phyloP scores from a whole-genome alignment of 441 rosid species.

The Mallotus repandus region DNA sequence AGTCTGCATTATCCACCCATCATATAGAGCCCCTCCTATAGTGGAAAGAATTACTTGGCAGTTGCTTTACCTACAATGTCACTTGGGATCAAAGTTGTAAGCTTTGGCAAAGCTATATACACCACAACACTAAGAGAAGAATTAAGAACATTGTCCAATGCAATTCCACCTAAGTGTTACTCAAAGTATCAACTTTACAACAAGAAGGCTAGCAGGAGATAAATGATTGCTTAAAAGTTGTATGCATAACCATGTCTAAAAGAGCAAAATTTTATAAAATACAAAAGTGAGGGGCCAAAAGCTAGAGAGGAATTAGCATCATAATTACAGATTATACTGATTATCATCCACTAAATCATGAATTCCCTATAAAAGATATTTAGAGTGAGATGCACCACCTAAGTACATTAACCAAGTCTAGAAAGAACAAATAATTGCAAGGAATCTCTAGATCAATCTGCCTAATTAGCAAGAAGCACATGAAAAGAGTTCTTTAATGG shows the following conservation, averaged over 20 bases:
- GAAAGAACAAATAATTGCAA: background rate
- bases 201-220: background rate
- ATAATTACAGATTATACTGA: background rate
- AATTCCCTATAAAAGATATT: conserved; percentile 1
- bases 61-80: background rate
- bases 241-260: background rate
- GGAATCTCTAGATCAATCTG: background rate
- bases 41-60: background rate
- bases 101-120: background rate
- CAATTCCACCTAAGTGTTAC: background rate
- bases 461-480: background rate
- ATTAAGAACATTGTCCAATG: background rate
- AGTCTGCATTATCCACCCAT: conserved; percentile 1
- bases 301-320: background rate
- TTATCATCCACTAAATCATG: conserved; percentile 3
- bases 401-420: background rate
- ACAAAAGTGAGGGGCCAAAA: background rate
- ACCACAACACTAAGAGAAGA: background rate
- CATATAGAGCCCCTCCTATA: background rate
- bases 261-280: background rate
- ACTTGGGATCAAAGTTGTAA: background rate
- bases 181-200: background rate
- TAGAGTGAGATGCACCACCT: background rate
- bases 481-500: background rate
- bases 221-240: background rate